A percentile compares a stretch with the other conserved stretches of the same genome.
Evolutionary conservation across 805 yeast species (phyloP).

Genomic region (Monosporozyma servazzii): DNA sequence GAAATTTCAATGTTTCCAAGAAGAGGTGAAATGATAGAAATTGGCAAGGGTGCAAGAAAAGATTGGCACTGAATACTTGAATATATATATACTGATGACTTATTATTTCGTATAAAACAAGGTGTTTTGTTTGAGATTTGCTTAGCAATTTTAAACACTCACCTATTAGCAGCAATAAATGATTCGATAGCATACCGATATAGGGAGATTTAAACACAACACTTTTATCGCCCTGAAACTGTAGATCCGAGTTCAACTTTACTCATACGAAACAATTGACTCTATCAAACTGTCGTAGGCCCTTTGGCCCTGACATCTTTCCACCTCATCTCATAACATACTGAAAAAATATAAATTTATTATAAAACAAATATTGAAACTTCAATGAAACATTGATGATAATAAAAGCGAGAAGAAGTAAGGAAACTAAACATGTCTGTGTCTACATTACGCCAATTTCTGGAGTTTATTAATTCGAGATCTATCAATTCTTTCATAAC

Average conservation of each 20-base stretch:
- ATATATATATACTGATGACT: no score
- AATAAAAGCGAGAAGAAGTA: background rate
- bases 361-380: background rate
- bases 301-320: background rate
- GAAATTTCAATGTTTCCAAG: background rate
- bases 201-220: no score
- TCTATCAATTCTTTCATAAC: background rate
- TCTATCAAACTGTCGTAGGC: no score
- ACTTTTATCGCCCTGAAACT: no score
- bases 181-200: no score
- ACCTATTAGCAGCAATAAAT: no score
- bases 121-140: no score
- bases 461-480: constrained; percentile 1
- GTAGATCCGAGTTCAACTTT: no score
- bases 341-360: background rate
- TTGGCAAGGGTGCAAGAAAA: background rate
- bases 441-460: constrained; percentile 5
- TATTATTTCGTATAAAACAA: no score
- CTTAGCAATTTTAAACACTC: no score
- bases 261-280: no score
- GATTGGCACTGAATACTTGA: no score
- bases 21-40: background rate
- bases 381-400: background rate
- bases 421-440: background rate
- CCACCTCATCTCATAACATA: background rate